Evolutionary conservation across 2,329 filamentous ascomycete species (phyloP).

Genomic region (Ceratocystiopsis brevicomis): DNA sequence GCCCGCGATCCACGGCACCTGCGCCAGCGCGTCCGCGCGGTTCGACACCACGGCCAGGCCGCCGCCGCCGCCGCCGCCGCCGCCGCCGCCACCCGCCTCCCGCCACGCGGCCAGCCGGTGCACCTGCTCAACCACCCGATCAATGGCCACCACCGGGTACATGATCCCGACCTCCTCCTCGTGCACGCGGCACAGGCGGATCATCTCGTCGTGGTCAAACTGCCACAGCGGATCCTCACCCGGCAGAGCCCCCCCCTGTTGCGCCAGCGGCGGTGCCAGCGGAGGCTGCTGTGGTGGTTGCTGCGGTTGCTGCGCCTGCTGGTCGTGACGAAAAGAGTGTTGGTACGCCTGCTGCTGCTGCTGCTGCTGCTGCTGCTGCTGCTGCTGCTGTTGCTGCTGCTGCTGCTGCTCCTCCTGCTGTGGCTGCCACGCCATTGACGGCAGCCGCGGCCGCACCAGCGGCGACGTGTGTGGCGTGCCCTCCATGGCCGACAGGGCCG

Average conservation of each 20-base stretch:
- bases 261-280: too few species aligned
- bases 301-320: conserved; percentile 5
- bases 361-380: conserved; percentile 5
- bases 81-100: too few species aligned
- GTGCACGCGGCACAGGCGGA: conserved; percentile 60
- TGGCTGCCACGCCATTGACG: too few species aligned
- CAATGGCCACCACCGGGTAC: conserved; percentile 71
- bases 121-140: conserved; percentile 50
- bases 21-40: conserved; percentile 29
- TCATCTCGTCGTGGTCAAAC: conserved; percentile 58
- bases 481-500: conserved; percentile 12
- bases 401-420: conserved; percentile 3
- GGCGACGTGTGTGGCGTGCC: conserved; percentile 18
- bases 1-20: conserved; percentile 40
- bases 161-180: conserved; percentile 84
- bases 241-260: too few species aligned
- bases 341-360: conserved; percentile 21
- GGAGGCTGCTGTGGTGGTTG: conserved; percentile 17
- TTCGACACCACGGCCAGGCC: conserved; percentile 34
- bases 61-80: conserved; percentile 8
- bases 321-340: too few species aligned
- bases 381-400: conserved; percentile 17
- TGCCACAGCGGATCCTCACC: conserved; percentile 67
- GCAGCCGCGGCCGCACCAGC: conserved; percentile 7
- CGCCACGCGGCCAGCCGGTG: conserved; percentile 50